Evolutionary conservation across 108 stramenopile genomes (phyloP), one percentile per base, ranked within the genome.

Genomic region (Halocafeteria seosinensis): DNA sequence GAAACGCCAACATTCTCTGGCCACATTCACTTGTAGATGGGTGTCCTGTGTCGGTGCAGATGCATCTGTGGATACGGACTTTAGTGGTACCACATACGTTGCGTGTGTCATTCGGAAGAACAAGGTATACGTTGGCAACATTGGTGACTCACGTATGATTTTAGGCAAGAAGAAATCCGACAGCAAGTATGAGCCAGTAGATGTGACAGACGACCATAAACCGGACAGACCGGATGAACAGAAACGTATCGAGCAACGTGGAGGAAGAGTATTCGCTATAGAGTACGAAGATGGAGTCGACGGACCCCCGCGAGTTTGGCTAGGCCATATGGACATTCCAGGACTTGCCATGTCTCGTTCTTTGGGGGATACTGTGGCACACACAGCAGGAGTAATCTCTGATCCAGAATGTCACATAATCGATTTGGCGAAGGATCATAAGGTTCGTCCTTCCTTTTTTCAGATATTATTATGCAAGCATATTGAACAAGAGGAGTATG

Each of bases 261-360:
- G 92, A 13, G 95, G 95, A 11, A 82, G 95, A 55, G 95, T 97
- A 6, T 97, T 97, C 76, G 91, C 95, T 0, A 88, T 97, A 28
- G 86, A 94, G 76, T 97, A 97, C 68, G 91, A 94, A 55, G 95
- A 97, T 69, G 95, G 95, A 35, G 85, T 97, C 67, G 92, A 94
- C 75, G 95, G 95, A 17, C 95, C 95, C 17, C 87, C 90, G 8
- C 85, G 95, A 68, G 95, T 97, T 13, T 97, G 95, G 95, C 77
- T 97, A 58, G 90, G 87, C 9, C 84, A 97, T 75, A 90, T 90
- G 88, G 92, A 97, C 79, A 88, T 92, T 38, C 95, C 95, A 30
- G 95, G 95, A 51, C 78, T 97, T 36, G 95, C 95, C 58, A 97
- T 97, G 95, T 79, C 85, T 32, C 84, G 94, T 36, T 93, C 90